These are phyloP conservation scores for Naganishia onofrii DNA, from an alignment of 768 basidiomycete genomes.

Conservation along the genomic window DNA sequence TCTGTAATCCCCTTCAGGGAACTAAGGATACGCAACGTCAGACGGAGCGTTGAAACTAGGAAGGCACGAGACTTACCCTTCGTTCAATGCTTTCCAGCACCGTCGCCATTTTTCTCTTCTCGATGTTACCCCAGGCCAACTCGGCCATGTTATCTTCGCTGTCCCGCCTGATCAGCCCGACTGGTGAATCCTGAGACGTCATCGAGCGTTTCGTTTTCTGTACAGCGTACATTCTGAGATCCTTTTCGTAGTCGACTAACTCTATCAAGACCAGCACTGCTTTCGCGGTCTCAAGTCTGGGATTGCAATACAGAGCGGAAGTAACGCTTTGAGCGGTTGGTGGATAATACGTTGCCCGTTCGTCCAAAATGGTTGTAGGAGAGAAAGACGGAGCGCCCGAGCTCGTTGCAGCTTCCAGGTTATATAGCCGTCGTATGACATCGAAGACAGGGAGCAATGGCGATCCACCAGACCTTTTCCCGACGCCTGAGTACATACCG, in stretches of 20 bases:
- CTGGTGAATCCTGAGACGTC: slow-evolving; percentile 8
- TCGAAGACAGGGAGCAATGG: slow-evolving; percentile 30
- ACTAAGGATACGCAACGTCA: slow-evolving; percentile 15
- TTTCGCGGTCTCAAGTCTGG: slow-evolving; percentile 39
- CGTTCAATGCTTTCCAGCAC: slow-evolving; percentile 33
- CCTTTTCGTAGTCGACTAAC: slow-evolving; percentile 46
- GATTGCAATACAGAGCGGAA: slow-evolving; percentile 47
- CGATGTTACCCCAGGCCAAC: slow-evolving; percentile 25
- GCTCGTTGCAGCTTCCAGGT: slow-evolving; percentile 2
- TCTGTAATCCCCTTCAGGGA: slow-evolving; percentile 33
- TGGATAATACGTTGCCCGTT: slow-evolving; percentile 25
- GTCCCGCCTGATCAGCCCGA: neutral
- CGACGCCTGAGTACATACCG: neutral
- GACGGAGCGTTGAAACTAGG: neutral
- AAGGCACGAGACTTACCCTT: slow-evolving; percentile 26
- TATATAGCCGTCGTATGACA: slow-evolving; percentile 25
- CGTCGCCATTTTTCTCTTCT: slow-evolving; percentile 30
- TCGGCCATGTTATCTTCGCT: slow-evolving; percentile 28
- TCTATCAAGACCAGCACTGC: slow-evolving; percentile 45
- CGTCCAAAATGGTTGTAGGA: slow-evolving; percentile 23
- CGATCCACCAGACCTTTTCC: neutral
- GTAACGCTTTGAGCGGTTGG: slow-evolving; percentile 46
- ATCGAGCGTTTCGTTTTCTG: slow-evolving; percentile 20
- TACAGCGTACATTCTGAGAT: slow-evolving; percentile 31
- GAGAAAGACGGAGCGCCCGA: neutral